Evolutionary conservation across 768 basidiomycete genomes (phyloP), one percentile per base, ranked within the genome.

Genomic region (Lactarius deliciosus): DNA sequence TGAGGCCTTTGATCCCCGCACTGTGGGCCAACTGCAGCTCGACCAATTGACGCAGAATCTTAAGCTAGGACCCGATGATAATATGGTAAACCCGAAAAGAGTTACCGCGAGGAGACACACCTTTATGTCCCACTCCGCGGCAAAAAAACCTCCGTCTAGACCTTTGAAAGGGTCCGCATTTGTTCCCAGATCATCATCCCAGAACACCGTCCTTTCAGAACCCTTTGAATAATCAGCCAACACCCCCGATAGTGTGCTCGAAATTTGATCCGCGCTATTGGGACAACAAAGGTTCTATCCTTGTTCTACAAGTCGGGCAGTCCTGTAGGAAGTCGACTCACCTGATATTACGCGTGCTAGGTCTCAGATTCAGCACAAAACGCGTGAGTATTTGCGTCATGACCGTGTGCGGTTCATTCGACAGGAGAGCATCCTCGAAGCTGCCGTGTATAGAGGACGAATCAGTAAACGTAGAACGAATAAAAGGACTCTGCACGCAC

Each of bases 261-360:
- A 91, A 74, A 94, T 90, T 75, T 89, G 88, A 82, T 93, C 91
- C 73, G 83, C 81, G 77, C 92, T 94, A 75, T 66, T 72, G 75
- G 72, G 73, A 71, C 68, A 72, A 74, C 73, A 61, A 72, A 76
- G 71, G 74, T 70, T 73, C 73, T 74, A 76, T 72, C 77, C 74
- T 74, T 70, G 72, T 69, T 73, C 70, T 73, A 70, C 76, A 71
- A 71, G 73, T 71, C 61, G 69, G 70, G 66, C 68, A 69, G 74
- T 71, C 64, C 66, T 69, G 72, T 70, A 64, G 57, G 66, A 77
- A 76, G 76, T 76, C 77, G 77, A 75, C 86, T 78, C 78, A 91
- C 91, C 89, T 90, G 77, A 92, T 82, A 82, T 92, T 92, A 88
- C 91, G 90, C 87, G 91, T 89, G 77, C 89, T 89, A 22, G 92